phyloP scores from a whole-genome alignment of 2,329 filamentous ascomycete genomes.

The Phialophora macrospora region DNA sequence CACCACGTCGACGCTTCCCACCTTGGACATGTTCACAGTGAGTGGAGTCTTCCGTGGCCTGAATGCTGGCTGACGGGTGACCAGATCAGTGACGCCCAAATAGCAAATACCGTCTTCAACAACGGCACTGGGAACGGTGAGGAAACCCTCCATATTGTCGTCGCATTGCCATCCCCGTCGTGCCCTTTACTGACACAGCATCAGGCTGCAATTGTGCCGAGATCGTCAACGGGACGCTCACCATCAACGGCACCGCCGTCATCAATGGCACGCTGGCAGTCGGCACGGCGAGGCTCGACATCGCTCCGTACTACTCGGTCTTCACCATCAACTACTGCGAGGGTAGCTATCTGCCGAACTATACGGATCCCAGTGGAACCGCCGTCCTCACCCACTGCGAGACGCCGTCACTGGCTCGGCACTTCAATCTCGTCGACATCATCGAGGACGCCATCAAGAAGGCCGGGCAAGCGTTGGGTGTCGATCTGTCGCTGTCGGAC shows the following conservation, averaged over 20 bases:
- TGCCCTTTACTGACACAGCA: not conserved
- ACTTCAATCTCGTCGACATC: not conserved
- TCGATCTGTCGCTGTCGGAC: not conserved
- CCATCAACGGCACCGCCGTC: not conserved
- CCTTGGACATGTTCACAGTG: constrained; percentile 14
- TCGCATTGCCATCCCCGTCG: too few relatives aligned
- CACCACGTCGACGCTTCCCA: constrained; percentile 9
- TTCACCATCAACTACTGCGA: not conserved
- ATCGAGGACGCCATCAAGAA: not conserved
- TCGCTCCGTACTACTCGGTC: not conserved
- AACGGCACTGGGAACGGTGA: not conserved
- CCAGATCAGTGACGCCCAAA: not conserved
- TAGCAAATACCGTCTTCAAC: not conserved
- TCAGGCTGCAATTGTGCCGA: not conserved
- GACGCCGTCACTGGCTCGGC: not conserved
- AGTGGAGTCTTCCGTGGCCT: not conserved
- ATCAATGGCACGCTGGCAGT: not conserved
- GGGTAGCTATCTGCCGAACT: not conserved
- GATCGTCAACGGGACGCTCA: not conserved
- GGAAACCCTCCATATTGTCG: too few relatives aligned
- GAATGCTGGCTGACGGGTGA: not conserved
- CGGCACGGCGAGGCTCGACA: not conserved
- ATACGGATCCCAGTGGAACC: not conserved
- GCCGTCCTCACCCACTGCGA: not conserved
- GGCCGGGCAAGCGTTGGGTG: not conserved